Evolutionary conservation across 2,329 filamentous ascomycete genomes (phyloP).

Genomic region (Hypomyces perniciosus): DNA sequence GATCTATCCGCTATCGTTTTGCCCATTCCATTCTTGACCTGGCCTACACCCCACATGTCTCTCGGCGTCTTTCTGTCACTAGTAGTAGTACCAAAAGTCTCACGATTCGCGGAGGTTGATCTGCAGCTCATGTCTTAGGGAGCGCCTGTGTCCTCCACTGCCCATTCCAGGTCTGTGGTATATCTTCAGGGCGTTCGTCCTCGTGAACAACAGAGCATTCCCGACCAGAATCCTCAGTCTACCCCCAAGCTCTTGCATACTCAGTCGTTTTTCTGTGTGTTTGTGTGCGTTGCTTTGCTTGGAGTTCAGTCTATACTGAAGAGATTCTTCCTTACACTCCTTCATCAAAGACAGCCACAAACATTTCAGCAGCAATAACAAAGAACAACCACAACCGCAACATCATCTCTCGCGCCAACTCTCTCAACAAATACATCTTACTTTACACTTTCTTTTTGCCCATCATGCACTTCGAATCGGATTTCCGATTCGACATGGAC

Average conservation of each 20-base stretch:
- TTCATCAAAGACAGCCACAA: slow-evolving; percentile 12
- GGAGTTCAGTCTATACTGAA: slow-evolving; percentile 11
- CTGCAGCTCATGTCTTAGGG: slow-evolving; percentile 31
- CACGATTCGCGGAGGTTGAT: slow-evolving; percentile 29
- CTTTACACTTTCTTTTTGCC: slow-evolving; percentile 4
- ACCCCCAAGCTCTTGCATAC: slow-evolving; percentile 9
- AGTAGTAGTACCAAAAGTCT: slow-evolving; percentile 20
- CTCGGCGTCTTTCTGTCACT: slow-evolving; percentile 27
- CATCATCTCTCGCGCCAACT: background rate
- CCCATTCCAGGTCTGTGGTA: slow-evolving; percentile 34
- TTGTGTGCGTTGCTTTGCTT: slow-evolving; percentile 8
- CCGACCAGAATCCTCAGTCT: slow-evolving; percentile 24
- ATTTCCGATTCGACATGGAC: slow-evolving; percentile 35
- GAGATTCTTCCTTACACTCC: slow-evolving; percentile 12
- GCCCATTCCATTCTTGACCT: slow-evolving; percentile 30
- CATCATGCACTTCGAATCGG: slow-evolving; percentile 33
- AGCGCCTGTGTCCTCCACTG: slow-evolving; percentile 25
- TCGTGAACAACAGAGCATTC: slow-evolving; percentile 29
- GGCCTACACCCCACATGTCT: slow-evolving; percentile 27
- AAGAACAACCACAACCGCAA: background rate
- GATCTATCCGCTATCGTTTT: slow-evolving; percentile 21
- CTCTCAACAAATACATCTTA: background rate
- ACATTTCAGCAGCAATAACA: slow-evolving; percentile 4
- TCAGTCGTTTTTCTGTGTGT: slow-evolving; percentile 12
- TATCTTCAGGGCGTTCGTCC: slow-evolving; percentile 37